phyloP scores from a whole-genome alignment of 2,329 filamentous ascomycete species.

The Colletotrichum filicis region DNA sequence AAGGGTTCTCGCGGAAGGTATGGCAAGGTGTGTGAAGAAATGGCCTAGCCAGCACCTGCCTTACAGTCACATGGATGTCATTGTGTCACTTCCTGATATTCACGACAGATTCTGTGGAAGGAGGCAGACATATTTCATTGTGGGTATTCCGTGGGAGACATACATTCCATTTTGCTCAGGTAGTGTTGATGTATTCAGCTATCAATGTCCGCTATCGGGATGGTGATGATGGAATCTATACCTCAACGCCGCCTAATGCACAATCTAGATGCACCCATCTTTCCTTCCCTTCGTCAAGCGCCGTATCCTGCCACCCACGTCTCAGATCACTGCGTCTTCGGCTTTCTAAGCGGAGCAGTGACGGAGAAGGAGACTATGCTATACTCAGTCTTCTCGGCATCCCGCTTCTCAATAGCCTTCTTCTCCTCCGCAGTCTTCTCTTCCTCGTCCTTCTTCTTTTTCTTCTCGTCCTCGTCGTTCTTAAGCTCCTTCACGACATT shows the following conservation, averaged over 20 bases:
- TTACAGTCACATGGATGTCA: too few species aligned
- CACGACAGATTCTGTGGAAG: too few species aligned
- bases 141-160: too few species aligned
- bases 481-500: slow-evolving; percentile 54
- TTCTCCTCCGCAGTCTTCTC: slow-evolving; percentile 14
- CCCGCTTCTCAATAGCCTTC: slow-evolving; percentile 27
- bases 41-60: too few species aligned
- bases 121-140: too few species aligned
- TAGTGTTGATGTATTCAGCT: too few species aligned
- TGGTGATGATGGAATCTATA: neutral
- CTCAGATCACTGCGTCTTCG: slow-evolving; percentile 4
- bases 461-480: slow-evolving; percentile 46
- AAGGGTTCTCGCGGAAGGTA: neutral
- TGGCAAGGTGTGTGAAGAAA: neutral
- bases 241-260: neutral
- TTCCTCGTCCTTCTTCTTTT: slow-evolving; percentile 42
- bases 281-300: neutral
- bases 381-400: slow-evolving; percentile 33
- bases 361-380: slow-evolving; percentile 25
- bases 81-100: too few species aligned
- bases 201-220: too few species aligned
- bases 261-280: neutral
- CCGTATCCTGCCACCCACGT: neutral
- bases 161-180: too few species aligned
- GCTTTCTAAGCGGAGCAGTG: slow-evolving; percentile 30